These are phyloP conservation scores for Trapa incisa DNA, from an alignment of 345 rosid genomes.

Conservation along the genomic window DNA sequence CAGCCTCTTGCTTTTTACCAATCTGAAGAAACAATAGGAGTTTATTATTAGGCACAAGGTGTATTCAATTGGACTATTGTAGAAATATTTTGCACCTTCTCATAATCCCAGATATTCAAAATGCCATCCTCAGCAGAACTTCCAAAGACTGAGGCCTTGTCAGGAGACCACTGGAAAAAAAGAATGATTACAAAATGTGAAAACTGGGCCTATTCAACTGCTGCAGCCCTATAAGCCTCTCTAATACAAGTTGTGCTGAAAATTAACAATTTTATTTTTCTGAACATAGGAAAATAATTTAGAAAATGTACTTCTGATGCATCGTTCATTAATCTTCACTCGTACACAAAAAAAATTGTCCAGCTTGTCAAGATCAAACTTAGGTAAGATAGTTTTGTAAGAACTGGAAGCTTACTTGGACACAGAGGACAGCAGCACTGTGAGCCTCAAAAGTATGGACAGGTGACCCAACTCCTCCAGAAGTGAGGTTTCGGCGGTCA, in stretches of 20 bases:
- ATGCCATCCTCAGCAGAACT: slow-evolving; percentile 96
- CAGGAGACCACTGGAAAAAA: slow-evolving; percentile 72
- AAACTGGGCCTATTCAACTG: not conserved
- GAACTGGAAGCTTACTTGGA: slow-evolving; percentile 38
- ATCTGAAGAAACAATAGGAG: slow-evolving; percentile 23
- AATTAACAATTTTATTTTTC: not conserved
- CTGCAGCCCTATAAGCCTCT: not conserved
- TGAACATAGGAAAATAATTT: not conserved
- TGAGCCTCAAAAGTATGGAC: slow-evolving; percentile 69
- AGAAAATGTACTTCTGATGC: not conserved
- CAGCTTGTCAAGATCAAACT: not conserved
- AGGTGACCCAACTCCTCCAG: slow-evolving; percentile 54
- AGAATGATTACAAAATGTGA: not conserved
- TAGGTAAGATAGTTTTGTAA: not conserved
- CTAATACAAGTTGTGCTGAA: not conserved
- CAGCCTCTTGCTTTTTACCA: slow-evolving; percentile 27
- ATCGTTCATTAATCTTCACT: not conserved
- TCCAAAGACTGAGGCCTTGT: slow-evolving; percentile 81
- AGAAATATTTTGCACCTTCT: slow-evolving; percentile 37
- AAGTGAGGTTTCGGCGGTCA: slow-evolving; percentile 42
- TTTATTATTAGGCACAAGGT: not conserved
- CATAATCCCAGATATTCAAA: slow-evolving; percentile 87
- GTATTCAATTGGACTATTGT: not conserved
- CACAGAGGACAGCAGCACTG: slow-evolving; percentile 77
- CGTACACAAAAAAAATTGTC: not conserved